phyloP scores from a whole-genome alignment of 176 grass and related monocot species.

The Cenchrus americanus region DNA sequence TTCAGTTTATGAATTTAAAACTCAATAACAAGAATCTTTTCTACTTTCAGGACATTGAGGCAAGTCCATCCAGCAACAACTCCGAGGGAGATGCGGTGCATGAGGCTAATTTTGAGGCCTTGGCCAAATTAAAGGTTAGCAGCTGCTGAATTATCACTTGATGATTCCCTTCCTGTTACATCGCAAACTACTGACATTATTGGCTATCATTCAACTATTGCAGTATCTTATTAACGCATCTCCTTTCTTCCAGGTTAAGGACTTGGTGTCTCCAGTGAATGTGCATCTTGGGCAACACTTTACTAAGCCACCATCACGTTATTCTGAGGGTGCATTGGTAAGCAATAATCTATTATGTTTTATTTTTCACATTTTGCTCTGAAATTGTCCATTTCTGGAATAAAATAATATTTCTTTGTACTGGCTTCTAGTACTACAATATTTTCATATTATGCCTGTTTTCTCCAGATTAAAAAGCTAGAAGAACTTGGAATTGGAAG shows the following conservation, averaged over 20 bases:
- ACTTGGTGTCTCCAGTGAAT: constrained; percentile 61
- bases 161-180: constrained; percentile 17
- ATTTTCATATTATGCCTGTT: not conserved
- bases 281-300: constrained; percentile 71
- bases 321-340: constrained; percentile 87
- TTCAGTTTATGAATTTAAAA: constrained; percentile 31
- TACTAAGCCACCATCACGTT: constrained; percentile 83
- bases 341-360: constrained; percentile 45
- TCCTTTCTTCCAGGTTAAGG: constrained; percentile 64
- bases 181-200: constrained; percentile 29
- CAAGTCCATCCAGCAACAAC: constrained; percentile 34
- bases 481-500: constrained; percentile 99
- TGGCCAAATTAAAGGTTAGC: constrained; percentile 68
- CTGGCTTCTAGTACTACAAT: constrained; percentile 14
- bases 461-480: constrained; percentile 86
- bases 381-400: constrained; percentile 22
- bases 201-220: constrained; percentile 21
- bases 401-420: not conserved
- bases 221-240: constrained; percentile 35
- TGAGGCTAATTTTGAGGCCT: constrained; percentile 46
- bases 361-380: constrained; percentile 37
- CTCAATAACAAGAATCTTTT: constrained; percentile 25
- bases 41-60: constrained; percentile 54
- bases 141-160: not conserved
- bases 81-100: constrained; percentile 43